phyloP scores from a whole-genome alignment of 1,284 basidiomycete species.

The Phellinidium pouzarii region DNA sequence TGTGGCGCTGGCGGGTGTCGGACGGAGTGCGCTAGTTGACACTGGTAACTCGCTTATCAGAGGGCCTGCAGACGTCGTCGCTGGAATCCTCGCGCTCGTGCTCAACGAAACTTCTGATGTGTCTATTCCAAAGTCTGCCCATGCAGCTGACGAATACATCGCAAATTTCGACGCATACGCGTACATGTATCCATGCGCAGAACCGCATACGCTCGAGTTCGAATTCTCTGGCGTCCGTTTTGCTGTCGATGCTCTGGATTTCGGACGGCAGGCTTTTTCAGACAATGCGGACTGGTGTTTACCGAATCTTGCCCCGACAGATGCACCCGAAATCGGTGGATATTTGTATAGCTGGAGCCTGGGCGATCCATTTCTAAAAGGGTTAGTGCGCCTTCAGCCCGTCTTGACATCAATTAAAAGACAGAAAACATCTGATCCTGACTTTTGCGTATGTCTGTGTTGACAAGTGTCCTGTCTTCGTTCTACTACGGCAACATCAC shows the following conservation, averaged over 20 bases:
- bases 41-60: slow-evolving; percentile 55
- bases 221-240: slow-evolving; percentile 58
- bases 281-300: slow-evolving; percentile 40
- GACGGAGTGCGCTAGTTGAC: slow-evolving; percentile 46
- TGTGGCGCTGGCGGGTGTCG: slow-evolving; percentile 25
- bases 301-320: slow-evolving; percentile 44
- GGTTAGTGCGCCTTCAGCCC: slow-evolving; percentile 24
- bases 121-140: slow-evolving; percentile 32
- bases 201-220: slow-evolving; percentile 50
- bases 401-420: not conserved
- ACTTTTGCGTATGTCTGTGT: not conserved
- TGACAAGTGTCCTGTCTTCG: slow-evolving; percentile 39
- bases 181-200: slow-evolving; percentile 33
- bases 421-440: not conserved
- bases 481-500: slow-evolving; percentile 65
- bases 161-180: not conserved
- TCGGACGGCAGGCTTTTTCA: slow-evolving; percentile 32
- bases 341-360: slow-evolving; percentile 34
- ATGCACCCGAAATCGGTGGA: slow-evolving; percentile 36
- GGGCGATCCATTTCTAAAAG: slow-evolving; percentile 37
- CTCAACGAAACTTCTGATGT: slow-evolving; percentile 24
- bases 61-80: slow-evolving; percentile 45
- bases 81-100: slow-evolving; percentile 34
- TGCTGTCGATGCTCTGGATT: slow-evolving; percentile 61
- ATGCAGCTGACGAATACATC: slow-evolving; percentile 24